phyloP scores from a whole-genome alignment of 2,329 filamentous ascomycete genomes.

The Diaporthe nobilis region DNA sequence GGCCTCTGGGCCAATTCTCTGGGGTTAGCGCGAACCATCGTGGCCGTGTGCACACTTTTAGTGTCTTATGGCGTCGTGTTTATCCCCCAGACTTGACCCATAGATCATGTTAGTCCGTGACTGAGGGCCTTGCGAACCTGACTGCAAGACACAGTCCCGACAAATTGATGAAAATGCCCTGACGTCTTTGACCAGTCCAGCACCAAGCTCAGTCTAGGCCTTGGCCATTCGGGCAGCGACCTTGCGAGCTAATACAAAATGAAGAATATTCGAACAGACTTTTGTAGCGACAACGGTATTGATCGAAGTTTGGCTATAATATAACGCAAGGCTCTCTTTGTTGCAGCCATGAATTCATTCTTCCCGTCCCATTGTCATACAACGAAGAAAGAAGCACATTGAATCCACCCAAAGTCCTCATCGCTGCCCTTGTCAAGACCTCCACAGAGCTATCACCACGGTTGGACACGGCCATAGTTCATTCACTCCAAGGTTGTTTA shows the following conservation, averaged over 20 bases:
- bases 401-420: neutral
- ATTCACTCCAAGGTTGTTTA: neutral
- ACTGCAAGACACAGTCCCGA: neutral
- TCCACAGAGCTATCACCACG: neutral
- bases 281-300: neutral
- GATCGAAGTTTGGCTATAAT: neutral
- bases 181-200: too few species aligned
- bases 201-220: neutral
- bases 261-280: too few species aligned
- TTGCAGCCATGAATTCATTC: neutral
- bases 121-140: neutral
- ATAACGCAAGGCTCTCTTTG: neutral
- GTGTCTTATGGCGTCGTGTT: neutral
- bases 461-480: neutral
- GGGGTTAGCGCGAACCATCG: neutral
- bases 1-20: too few species aligned
- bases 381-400: neutral
- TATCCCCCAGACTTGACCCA: neutral
- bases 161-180: neutral
- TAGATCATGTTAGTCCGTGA: neutral
- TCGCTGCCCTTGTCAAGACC: too few species aligned
- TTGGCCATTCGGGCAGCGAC: neutral
- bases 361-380: neutral
- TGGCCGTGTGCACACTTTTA: neutral
- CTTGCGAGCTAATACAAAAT: neutral